Evolutionary conservation across 208 protist species (phyloP).

Genomic region (Trypanosoma boissoni): DNA sequence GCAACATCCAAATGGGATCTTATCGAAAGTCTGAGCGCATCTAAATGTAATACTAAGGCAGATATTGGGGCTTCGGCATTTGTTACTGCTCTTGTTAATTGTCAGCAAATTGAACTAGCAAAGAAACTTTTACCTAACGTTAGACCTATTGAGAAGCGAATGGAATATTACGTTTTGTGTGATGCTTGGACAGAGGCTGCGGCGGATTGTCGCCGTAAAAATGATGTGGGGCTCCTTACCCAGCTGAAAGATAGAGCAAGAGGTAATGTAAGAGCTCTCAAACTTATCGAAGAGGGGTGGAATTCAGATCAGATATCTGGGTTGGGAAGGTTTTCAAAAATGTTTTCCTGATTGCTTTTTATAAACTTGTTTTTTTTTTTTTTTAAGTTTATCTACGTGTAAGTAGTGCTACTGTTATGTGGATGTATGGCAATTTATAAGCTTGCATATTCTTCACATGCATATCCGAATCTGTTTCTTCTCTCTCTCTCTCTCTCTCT

Average conservation of each 20-base stretch:
- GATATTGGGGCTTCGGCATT: constrained; percentile 50
- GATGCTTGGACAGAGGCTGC: constrained; percentile 62
- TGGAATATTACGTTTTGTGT: constrained; percentile 85
- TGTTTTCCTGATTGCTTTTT: not conserved
- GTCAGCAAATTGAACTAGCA: constrained; percentile 58
- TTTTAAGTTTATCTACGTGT: too few relatives aligned
- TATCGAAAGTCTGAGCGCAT: constrained; percentile 58
- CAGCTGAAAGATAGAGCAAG: constrained; percentile 70
- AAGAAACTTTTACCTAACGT: constrained; percentile 69
- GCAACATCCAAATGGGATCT: constrained; percentile 62
- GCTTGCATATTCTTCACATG: constrained; percentile 7
- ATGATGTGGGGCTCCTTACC: constrained; percentile 48
- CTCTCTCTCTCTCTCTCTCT: too few relatives aligned
- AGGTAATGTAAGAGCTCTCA: constrained; percentile 45
- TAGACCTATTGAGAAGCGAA: constrained; percentile 55
- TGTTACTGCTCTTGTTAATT: constrained; percentile 49
- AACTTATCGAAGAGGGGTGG: constrained; percentile 75
- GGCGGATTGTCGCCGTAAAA: constrained; percentile 58
- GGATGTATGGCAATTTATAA: constrained; percentile 14
- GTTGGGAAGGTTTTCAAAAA: not conserved
- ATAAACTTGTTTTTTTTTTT: constrained; percentile 12
- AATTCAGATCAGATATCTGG: constrained; percentile 40
- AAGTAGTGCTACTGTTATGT: not conserved
- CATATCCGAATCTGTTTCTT: too few relatives aligned
- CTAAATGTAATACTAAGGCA: constrained; percentile 34